Evolutionary conservation across 768 basidiomycete genomes (phyloP).

Genomic region (Phaeotremella fagi): DNA sequence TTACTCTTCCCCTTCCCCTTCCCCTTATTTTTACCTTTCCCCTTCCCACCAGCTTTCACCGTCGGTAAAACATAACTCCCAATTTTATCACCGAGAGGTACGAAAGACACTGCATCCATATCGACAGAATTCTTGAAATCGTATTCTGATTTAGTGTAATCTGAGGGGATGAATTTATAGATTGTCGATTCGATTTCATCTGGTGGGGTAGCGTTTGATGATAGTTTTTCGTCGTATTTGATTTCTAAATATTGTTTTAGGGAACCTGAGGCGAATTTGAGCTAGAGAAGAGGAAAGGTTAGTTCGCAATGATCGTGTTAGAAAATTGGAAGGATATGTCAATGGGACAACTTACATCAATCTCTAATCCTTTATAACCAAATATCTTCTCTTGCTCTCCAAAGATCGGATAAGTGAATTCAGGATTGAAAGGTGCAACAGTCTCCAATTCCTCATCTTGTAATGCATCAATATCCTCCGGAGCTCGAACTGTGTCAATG

Average conservation of each 20-base stretch:
- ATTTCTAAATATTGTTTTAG: slow-evolving; percentile 70
- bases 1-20: slow-evolving; percentile 58
- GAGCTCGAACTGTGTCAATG: slow-evolving; percentile 59
- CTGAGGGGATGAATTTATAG: slow-evolving; percentile 69
- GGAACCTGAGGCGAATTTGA: slow-evolving; percentile 82
- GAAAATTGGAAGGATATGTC: too few relatives aligned
- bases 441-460: slow-evolving; percentile 57
- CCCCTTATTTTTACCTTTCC: slow-evolving; percentile 46
- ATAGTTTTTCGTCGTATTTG: slow-evolving; percentile 62
- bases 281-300: slow-evolving; percentile 51
- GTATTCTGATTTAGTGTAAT: slow-evolving; percentile 64
- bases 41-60: slow-evolving; percentile 58
- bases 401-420: slow-evolving; percentile 94
- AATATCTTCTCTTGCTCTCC: slow-evolving; percentile 96
- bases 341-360: slow-evolving; percentile 73
- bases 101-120: slow-evolving; percentile 70
- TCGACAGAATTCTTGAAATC: slow-evolving; percentile 68
- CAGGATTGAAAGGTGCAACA: slow-evolving; percentile 66
- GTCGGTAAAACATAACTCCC: slow-evolving; percentile 60
- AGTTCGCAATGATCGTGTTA: too few relatives aligned
- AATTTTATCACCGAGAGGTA: slow-evolving; percentile 69
- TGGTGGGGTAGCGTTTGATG: slow-evolving; percentile 56
- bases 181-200: slow-evolving; percentile 82
- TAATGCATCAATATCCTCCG: slow-evolving; percentile 60
- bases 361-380: slow-evolving; percentile 76